Conservation (phyloP, 1,139 yeast genomes). For the Suhomyces panamericanus region DNA sequence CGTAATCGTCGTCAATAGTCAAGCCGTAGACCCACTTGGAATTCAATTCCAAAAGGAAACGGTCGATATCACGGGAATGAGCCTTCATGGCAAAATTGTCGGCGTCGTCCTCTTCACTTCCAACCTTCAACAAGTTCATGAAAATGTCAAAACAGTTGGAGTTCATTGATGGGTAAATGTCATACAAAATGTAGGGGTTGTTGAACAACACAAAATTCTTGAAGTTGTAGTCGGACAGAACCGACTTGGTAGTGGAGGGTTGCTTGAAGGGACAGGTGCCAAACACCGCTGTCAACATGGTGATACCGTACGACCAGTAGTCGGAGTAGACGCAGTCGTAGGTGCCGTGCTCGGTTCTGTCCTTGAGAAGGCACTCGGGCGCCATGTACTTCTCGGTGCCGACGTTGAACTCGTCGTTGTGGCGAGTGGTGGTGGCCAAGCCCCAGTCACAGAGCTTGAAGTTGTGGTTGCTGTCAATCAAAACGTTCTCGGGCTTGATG, state of each 20-base stretch:
- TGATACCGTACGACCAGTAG: conserved; percentile 45
- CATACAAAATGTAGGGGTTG: conserved; percentile 38
- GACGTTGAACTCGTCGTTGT: conserved; percentile 47
- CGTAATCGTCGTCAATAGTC: conserved; percentile 38
- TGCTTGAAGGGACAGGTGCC: conserved; percentile 47
- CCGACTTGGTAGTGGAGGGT: conserved; percentile 20
- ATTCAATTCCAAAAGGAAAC: conserved; percentile 32
- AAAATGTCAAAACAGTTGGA: conserved; percentile 36
- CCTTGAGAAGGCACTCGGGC: conserved; percentile 42
- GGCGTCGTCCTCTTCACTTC: conserved; percentile 35
- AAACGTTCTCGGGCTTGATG: conserved; percentile 55
- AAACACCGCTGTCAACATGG: conserved; percentile 49
- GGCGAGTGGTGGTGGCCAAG: conserved; percentile 41
- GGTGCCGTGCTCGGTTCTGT: conserved; percentile 20
- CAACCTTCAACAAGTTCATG: conserved; percentile 35
- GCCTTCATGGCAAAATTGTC: conserved; percentile 28
- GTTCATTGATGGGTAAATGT: conserved; percentile 45
- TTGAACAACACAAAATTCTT: conserved; percentile 38
- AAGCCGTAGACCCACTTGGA: conserved; percentile 34
- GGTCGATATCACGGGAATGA: conserved; percentile 28
- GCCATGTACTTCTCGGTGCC: conserved; percentile 63
- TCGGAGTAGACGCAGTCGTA: conserved; percentile 40
- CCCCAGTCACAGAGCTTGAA: conserved; percentile 62
- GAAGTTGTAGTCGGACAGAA: conserved; percentile 36
- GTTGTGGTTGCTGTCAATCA: conserved; percentile 39